phyloP scores from a whole-genome alignment of 768 basidiomycete species.

The Boletus vermiculosoides region DNA sequence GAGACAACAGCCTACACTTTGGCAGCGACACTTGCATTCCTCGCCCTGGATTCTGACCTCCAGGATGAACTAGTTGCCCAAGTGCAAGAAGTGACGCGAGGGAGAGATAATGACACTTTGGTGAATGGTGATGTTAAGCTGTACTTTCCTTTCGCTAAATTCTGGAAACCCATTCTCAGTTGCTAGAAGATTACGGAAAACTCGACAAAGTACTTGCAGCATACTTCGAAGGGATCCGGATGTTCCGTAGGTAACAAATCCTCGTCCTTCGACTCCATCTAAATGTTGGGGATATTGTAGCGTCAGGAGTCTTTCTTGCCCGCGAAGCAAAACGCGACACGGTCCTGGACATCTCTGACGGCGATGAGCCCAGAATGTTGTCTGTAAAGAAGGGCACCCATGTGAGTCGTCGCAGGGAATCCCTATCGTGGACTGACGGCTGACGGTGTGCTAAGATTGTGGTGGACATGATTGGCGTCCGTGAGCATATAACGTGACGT shows the following conservation, averaged over 20 bases:
- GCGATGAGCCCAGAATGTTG: conserved; percentile 16
- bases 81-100: conserved; percentile 26
- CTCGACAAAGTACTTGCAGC: too few species aligned
- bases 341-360: conserved; percentile 17
- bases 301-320: conserved; percentile 30
- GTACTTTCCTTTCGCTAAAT: background rate
- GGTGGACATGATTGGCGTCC: conserved; percentile 27
- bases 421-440: background rate
- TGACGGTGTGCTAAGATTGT: conserved; percentile 5
- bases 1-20: too few species aligned
- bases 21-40: conserved; percentile 33
- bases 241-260: conserved; percentile 32
- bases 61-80: conserved; percentile 36
- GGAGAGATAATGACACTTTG: conserved; percentile 13
- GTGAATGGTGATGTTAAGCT: conserved; percentile 7
- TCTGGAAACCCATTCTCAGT: conserved; percentile 2
- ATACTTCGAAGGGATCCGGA: conserved; percentile 34
- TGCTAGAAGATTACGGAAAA: conserved; percentile 25
- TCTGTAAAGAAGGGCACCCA: conserved; percentile 27
- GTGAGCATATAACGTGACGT: conserved; percentile 14
- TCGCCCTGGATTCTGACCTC: conserved; percentile 29
- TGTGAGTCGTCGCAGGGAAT: conserved; percentile 6
- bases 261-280: background rate
- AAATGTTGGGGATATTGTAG: conserved; percentile 16
- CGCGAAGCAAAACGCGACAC: conserved; percentile 32